Evolutionary conservation across 768 basidiomycete species (phyloP).

Genomic region (Tulasnella sp.): DNA sequence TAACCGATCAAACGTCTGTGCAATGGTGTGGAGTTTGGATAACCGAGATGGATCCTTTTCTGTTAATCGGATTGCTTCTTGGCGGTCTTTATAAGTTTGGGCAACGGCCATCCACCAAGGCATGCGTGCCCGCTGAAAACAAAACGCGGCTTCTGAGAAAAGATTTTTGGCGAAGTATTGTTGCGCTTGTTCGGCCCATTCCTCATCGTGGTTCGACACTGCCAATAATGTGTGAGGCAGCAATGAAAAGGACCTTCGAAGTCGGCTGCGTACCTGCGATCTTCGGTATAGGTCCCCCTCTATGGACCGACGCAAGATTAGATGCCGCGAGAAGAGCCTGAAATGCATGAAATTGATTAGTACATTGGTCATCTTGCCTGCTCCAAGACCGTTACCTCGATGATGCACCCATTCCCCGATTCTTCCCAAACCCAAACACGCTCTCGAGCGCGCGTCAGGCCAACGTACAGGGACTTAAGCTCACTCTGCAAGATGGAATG

Average conservation of each 20-base stretch:
- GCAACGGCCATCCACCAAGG: neutral
- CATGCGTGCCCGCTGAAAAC: conserved; percentile 24
- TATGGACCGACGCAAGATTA: neutral
- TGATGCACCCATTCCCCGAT: neutral
- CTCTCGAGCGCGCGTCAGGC: conserved; percentile 28
- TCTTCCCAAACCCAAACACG: conserved; percentile 29
- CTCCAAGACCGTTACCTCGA: conserved; percentile 4
- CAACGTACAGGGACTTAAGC: conserved; percentile 31
- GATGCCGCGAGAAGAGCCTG: conserved; percentile 8
- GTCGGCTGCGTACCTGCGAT: neutral
- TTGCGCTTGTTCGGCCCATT: conserved; percentile 16
- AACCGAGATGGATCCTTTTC: neutral
- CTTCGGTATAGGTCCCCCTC: neutral
- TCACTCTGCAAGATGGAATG: conserved; percentile 25
- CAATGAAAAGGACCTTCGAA: neutral
- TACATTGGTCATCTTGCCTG: neutral
- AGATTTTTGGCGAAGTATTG: conserved; percentile 12
- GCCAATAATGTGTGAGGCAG: neutral
- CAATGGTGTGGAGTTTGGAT: neutral
- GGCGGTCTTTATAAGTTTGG: conserved; percentile 13
- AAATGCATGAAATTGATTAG: neutral
- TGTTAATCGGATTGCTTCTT: conserved; percentile 18
- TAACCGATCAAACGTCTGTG: neutral
- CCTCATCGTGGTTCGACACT: neutral
- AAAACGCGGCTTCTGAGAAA: conserved; percentile 9